These are phyloP conservation scores for Rubroboletus pulcherrimus DNA, from an alignment of 768 basidiomycete genomes.

Conservation along the genomic window DNA sequence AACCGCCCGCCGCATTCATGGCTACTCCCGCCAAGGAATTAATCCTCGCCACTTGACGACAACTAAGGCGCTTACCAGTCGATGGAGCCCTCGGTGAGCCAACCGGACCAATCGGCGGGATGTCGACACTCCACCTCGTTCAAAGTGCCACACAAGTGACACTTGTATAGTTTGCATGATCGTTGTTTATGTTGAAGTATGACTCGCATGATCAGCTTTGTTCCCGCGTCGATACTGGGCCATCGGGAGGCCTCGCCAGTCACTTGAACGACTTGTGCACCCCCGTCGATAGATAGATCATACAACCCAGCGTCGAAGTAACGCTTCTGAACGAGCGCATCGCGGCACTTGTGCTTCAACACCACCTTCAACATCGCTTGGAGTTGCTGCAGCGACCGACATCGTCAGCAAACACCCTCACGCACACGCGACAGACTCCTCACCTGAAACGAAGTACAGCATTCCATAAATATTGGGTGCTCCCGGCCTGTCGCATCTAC, in stretches of 20 bases:
- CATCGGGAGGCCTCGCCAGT: constrained; percentile 20
- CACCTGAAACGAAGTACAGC: constrained; percentile 26
- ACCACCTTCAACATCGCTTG: constrained; percentile 17
- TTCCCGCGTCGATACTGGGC: constrained; percentile 24
- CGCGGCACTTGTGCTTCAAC: constrained; percentile 14
- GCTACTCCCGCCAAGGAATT: neutral
- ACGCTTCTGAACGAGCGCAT: constrained; percentile 20
- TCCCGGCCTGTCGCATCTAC: constrained; percentile 26
- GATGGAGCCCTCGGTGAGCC: constrained; percentile 20
- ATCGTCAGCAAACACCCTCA: neutral
- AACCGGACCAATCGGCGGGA: constrained; percentile 15
- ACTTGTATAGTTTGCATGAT: constrained; percentile 11
- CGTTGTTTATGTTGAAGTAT: constrained; percentile 18
- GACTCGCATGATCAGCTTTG: constrained; percentile 23
- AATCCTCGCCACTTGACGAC: neutral
- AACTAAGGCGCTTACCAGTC: constrained; percentile 18
- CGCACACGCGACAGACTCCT: neutral
- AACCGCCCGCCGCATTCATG: constrained; percentile 21
- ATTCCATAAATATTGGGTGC: constrained; percentile 25
- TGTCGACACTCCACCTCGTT: constrained; percentile 15
- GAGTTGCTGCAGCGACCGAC: constrained; percentile 17
- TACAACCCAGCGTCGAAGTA: constrained; percentile 24
- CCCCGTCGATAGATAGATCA: constrained; percentile 24
- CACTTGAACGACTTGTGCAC: constrained; percentile 19
- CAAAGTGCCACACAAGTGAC: constrained; percentile 20